A percentile compares a stretch with the other conserved stretches of the same genome.
Conservation (phyloP, 2,329 filamentous ascomycete species). For the Arachnopeziza araneosa region DNA sequence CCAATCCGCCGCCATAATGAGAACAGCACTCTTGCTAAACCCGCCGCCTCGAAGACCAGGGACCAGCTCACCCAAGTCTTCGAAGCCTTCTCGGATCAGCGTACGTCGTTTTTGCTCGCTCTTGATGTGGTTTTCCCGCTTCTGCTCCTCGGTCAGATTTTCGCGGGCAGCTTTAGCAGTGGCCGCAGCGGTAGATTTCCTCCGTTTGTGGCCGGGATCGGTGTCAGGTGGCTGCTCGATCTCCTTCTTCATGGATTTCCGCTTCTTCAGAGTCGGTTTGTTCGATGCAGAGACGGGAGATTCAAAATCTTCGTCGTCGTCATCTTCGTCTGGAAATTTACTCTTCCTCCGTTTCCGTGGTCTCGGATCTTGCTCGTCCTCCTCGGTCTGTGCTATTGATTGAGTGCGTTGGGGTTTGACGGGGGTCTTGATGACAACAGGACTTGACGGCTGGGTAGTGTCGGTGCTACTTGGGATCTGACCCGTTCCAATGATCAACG, state of each 20-base stretch:
- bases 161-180: slow-evolving; percentile 47
- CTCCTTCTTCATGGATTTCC: slow-evolving; percentile 26
- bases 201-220: slow-evolving; percentile 36
- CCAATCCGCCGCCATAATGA: slow-evolving; percentile 71
- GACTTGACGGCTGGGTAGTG: slow-evolving; percentile 55
- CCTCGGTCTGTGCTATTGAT: slow-evolving; percentile 16
- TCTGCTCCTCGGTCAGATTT: slow-evolving; percentile 71
- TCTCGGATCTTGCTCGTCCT: slow-evolving; percentile 36
- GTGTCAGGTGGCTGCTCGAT: slow-evolving; percentile 17
- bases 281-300: slow-evolving; percentile 27
- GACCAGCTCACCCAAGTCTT: slow-evolving; percentile 71
- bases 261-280: slow-evolving; percentile 32
- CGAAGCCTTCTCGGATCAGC: slow-evolving; percentile 73
- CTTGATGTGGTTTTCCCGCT: slow-evolving; percentile 78
- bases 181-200: slow-evolving; percentile 40
- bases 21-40: slow-evolving; percentile 76
- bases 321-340: slow-evolving; percentile 42
- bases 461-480: slow-evolving; percentile 45
- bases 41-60: slow-evolving; percentile 68
- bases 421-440: slow-evolving; percentile 31
- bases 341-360: slow-evolving; percentile 51
- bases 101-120: slow-evolving; percentile 84
- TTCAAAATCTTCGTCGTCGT: slow-evolving; percentile 34
- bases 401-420: slow-evolving; percentile 10
- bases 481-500: slow-evolving; percentile 38